Evolutionary conservation across 164 flowering plant species (phyloP).

Genomic region (Euptelea pleiosperma): DNA sequence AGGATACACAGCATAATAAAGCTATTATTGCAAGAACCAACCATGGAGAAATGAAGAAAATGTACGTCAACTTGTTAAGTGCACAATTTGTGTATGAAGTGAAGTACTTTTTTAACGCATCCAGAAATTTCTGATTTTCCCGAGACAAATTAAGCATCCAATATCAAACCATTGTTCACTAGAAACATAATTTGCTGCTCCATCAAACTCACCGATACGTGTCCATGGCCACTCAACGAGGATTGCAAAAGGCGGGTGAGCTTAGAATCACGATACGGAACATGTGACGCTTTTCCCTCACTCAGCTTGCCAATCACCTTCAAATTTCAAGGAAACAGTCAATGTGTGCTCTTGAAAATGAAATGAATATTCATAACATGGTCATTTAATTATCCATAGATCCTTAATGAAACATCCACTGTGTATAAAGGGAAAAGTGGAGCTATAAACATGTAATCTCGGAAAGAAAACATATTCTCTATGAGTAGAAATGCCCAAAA

Average conservation of each 20-base stretch:
- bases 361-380: neutral
- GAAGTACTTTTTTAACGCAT: neutral
- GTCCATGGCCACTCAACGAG: conserved; percentile 94
- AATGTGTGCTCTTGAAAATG: conserved; percentile 10
- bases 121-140: conserved; percentile 3
- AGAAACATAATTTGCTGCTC: neutral
- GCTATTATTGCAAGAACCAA: neutral
- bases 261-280: conserved; percentile 98
- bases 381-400: no score
- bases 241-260: conserved; percentile 97
- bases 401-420: no score
- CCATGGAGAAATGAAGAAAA: neutral
- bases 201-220: conserved; percentile 82
- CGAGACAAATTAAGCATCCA: neutral
- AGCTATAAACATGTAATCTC: neutral
- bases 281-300: conserved; percentile 95
- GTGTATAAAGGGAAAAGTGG: neutral
- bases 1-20: neutral
- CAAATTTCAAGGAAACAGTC: conserved; percentile 22
- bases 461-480: neutral
- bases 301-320: conserved; percentile 98
- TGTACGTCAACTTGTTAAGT: no score
- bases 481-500: neutral
- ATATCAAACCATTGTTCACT: conserved; percentile 1
- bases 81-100: neutral